A percentile compares a stretch with the other conserved stretches of the same genome.
Evolutionary conservation across 1,284 basidiomycete species (phyloP).

Genomic region (Pascua guehoae): DNA sequence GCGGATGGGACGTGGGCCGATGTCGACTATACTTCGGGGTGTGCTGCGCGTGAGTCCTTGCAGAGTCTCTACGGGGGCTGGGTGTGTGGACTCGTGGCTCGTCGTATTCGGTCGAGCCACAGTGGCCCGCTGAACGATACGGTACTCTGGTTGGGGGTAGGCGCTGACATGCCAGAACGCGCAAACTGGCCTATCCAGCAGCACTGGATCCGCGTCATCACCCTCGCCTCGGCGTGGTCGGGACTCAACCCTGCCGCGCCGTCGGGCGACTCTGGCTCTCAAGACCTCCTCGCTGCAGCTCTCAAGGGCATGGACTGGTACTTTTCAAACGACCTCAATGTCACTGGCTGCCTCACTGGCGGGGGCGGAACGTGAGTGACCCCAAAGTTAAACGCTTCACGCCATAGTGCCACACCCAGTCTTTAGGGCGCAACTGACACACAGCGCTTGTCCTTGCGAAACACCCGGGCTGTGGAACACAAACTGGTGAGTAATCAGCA

Average conservation of each 20-base stretch:
- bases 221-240: conserved; percentile 59
- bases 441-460: conserved; percentile 23
- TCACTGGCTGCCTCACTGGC: conserved; percentile 55
- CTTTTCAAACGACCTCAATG: conserved; percentile 61
- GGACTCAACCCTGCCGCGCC: conserved; percentile 51
- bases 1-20: conserved; percentile 59
- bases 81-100: too few relatives aligned
- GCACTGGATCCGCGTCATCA: conserved; percentile 60
- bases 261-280: conserved; percentile 50
- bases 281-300: conserved; percentile 51
- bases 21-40: conserved; percentile 60
- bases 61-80: too few relatives aligned
- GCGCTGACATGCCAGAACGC: conserved; percentile 33
- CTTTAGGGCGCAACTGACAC: not conserved
- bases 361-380: conserved; percentile 50
- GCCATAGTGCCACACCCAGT: too few relatives aligned
- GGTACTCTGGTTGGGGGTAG: too few relatives aligned
- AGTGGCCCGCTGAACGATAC: too few relatives aligned
- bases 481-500: conserved; percentile 56
- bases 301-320: conserved; percentile 61
- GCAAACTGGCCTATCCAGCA: conserved; percentile 65
- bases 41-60: conserved; percentile 50
- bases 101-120: too few relatives aligned
- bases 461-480: conserved; percentile 60
- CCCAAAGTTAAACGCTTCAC: conserved; percentile 1